phyloP scores from a whole-genome alignment of 441 rosid species.

The Rhodomyrtus psidioides region DNA sequence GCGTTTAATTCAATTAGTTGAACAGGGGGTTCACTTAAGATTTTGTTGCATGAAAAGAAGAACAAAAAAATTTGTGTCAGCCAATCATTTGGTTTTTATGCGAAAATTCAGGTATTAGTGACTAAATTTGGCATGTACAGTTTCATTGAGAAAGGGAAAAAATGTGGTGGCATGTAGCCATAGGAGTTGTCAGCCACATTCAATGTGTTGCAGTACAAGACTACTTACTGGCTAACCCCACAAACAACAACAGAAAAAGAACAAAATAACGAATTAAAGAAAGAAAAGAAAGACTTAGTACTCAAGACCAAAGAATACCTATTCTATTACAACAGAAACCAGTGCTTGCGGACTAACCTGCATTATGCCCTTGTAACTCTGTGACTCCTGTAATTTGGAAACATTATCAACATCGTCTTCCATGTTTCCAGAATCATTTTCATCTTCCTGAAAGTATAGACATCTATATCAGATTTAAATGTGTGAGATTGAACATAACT shows the following conservation, averaged over 20 bases:
- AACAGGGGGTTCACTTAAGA: not conserved
- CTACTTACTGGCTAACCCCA: not conserved
- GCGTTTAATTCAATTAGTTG: not conserved
- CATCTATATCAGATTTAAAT: not conserved
- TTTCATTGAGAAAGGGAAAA: not conserved
- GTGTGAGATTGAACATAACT: not conserved
- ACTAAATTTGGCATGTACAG: not conserved
- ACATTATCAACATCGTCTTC: too few species aligned
- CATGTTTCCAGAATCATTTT: constrained; percentile 38
- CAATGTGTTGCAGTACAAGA: not conserved
- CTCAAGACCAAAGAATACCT: not conserved
- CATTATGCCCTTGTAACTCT: constrained; percentile 73
- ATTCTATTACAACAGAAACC: not conserved
- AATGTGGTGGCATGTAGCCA: not conserved
- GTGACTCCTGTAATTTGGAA: constrained; percentile 65
- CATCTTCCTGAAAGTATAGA: constrained; percentile 47
- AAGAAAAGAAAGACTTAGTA: not conserved
- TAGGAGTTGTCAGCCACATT: not conserved
- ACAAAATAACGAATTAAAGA: not conserved
- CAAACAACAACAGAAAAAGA: not conserved
- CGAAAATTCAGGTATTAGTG: not conserved
- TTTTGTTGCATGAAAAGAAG: not conserved
- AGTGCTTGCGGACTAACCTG: constrained; percentile 32
- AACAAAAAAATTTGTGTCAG: not conserved
- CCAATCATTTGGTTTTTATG: not conserved